Evolutionary conservation across 1,139 yeast genomes (phyloP).

Genomic region (Keqinozyma sinolaborantium): DNA sequence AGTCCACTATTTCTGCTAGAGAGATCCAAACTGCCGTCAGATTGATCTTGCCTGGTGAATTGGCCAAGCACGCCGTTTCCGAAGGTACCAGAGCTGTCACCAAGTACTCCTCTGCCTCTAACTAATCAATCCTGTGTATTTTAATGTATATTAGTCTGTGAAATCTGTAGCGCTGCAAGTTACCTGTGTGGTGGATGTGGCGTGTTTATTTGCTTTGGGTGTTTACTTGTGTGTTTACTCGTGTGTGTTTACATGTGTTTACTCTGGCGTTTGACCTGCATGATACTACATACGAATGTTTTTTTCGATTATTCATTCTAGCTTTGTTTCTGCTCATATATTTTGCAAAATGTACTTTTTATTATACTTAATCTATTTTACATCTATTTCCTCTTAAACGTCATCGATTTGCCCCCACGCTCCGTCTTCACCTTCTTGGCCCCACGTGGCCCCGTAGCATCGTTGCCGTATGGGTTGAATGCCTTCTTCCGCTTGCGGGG

Average conservation of each 20-base stretch:
- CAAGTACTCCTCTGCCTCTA: conserved; percentile 90
- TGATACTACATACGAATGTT: no score
- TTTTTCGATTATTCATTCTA: no score
- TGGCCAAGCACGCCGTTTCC: conserved; percentile 98
- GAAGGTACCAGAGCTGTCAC: conserved; percentile 99
- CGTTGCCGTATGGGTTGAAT: conserved; percentile 58
- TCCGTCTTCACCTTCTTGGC: conserved; percentile 41
- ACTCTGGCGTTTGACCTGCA: no score
- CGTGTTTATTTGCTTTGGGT: no score
- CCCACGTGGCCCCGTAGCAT: conserved; percentile 47
- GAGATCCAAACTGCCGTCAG: conserved; percentile 99
- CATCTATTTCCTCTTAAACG: conserved; percentile 38
- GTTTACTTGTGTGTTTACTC: no score
- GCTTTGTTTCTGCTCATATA: no score
- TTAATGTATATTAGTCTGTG: conserved; percentile 1
- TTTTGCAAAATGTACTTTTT: no score
- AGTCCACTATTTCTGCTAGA: conserved; percentile 98
- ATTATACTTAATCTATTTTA: no score
- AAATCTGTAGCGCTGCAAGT: conserved; percentile 8
- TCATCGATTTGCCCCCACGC: conserved; percentile 45
- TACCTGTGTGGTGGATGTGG: conserved; percentile 7
- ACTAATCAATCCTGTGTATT: conserved; percentile 20
- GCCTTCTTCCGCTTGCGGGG: conserved; percentile 38
- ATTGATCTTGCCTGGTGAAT: conserved; percentile 98
- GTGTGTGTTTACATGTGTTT: no score